phyloP scores from a whole-genome alignment of 2,329 filamentous ascomycete species.

The Nannizzia gypsea region DNA sequence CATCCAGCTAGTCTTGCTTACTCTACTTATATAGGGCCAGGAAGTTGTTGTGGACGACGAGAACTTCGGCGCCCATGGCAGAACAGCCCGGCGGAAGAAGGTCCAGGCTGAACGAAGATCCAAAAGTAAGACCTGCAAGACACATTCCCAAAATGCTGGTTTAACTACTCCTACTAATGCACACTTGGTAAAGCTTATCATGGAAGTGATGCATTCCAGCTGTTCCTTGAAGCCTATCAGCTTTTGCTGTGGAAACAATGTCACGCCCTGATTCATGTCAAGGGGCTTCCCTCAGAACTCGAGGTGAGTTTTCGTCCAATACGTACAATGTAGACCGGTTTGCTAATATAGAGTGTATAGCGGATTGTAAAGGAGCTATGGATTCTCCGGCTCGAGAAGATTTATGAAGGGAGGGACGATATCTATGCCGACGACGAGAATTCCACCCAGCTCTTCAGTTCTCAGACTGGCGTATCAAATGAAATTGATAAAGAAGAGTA shows the following conservation, averaged over 20 bases:
- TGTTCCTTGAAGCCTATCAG: constrained; percentile 77
- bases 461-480: constrained; percentile 42
- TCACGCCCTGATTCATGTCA: constrained; percentile 55
- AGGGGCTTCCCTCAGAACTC: constrained; percentile 58
- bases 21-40: constrained; percentile 22
- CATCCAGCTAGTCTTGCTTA: background rate
- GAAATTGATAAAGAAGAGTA: constrained; percentile 29
- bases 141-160: constrained; percentile 7
- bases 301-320: constrained; percentile 41
- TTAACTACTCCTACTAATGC: background rate
- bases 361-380: constrained; percentile 70
- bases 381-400: constrained; percentile 56
- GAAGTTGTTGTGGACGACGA: constrained; percentile 52
- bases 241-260: constrained; percentile 73
- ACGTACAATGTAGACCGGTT: background rate
- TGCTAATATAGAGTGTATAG: constrained; percentile 20
- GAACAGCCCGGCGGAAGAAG: constrained; percentile 45
- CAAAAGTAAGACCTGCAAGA: constrained; percentile 36
- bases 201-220: constrained; percentile 58
- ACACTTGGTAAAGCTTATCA: constrained; percentile 31
- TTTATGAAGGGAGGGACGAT: constrained; percentile 38
- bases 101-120: constrained; percentile 44
- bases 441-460: constrained; percentile 46
- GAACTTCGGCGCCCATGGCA: constrained; percentile 52
- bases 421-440: constrained; percentile 21